Conservation (phyloP, 2,329 filamentous ascomycete genomes). For the Bipolaris cookei region DNA sequence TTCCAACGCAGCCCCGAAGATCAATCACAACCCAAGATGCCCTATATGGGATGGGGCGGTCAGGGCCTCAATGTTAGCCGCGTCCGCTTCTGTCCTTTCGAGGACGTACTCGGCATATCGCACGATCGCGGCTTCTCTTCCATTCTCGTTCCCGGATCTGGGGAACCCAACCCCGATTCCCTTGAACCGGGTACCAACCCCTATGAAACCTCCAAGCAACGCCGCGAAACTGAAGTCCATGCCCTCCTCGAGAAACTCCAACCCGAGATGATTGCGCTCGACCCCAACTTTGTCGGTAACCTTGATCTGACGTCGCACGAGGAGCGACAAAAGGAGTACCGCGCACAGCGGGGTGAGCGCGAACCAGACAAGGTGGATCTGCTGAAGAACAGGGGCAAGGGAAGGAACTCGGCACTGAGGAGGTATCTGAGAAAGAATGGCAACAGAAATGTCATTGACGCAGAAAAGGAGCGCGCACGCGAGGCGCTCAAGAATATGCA, state of each 20-base stretch:
- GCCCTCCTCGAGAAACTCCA: slow-evolving; percentile 90
- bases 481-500: slow-evolving; percentile 68
- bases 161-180: slow-evolving; percentile 94
- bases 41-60: slow-evolving; percentile 92
- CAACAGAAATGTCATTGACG: slow-evolving; percentile 92
- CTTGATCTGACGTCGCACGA: slow-evolving; percentile 81
- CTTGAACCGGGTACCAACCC: slow-evolving; percentile 81
- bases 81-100: slow-evolving; percentile 90
- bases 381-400: slow-evolving; percentile 77
- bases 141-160: slow-evolving; percentile 90
- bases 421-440: slow-evolving; percentile 92
- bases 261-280: slow-evolving; percentile 94
- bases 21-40: slow-evolving; percentile 74
- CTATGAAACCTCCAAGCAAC: slow-evolving; percentile 90
- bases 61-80: slow-evolving; percentile 82
- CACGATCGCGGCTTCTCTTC: slow-evolving; percentile 88
- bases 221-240: slow-evolving; percentile 91
- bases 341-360: slow-evolving; percentile 73
- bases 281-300: slow-evolving; percentile 89
- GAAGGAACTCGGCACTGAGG: slow-evolving; percentile 86
- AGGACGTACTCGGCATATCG: slow-evolving; percentile 86
- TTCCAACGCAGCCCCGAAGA: slow-evolving; percentile 77
- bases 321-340: slow-evolving; percentile 74
- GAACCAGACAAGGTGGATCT: slow-evolving; percentile 64
- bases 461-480: slow-evolving; percentile 86